phyloP scores from a whole-genome alignment of 345 rosid genomes.

The Dipteronia sinensis region DNA sequence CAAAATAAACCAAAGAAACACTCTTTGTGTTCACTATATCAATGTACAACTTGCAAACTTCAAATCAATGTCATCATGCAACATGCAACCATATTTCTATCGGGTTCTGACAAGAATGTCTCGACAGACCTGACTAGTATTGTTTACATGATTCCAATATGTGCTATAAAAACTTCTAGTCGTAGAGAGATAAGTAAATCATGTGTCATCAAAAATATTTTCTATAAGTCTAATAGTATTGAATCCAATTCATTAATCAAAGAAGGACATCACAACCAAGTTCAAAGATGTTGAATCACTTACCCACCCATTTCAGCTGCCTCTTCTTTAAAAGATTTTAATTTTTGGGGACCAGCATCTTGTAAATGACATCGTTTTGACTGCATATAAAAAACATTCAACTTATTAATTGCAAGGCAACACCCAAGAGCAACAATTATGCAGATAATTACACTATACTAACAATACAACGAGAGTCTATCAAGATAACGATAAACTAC shows the following conservation, averaged over 20 bases:
- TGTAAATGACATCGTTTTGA: constrained; percentile 76
- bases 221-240: background rate
- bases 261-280: background rate
- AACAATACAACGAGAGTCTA: background rate
- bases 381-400: constrained; percentile 43
- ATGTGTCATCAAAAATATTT: background rate
- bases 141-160: background rate
- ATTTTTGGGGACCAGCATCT: constrained; percentile 54
- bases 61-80: background rate
- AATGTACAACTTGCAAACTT: background rate
- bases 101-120: background rate
- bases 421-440: constrained; percentile 10
- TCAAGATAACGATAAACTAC: background rate
- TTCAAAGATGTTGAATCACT: constrained; percentile 34
- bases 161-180: background rate
- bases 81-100: background rate
- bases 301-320: constrained; percentile 94
- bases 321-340: constrained; percentile 73
- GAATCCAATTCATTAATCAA: background rate
- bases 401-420: constrained; percentile 17
- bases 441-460: background rate
- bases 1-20: background rate
- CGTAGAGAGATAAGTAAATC: background rate
- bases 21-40: background rate
- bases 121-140: background rate